Evolutionary conservation across 2,329 filamentous ascomycete species (phyloP).

Genomic region (Exophiala alcalophila): DNA sequence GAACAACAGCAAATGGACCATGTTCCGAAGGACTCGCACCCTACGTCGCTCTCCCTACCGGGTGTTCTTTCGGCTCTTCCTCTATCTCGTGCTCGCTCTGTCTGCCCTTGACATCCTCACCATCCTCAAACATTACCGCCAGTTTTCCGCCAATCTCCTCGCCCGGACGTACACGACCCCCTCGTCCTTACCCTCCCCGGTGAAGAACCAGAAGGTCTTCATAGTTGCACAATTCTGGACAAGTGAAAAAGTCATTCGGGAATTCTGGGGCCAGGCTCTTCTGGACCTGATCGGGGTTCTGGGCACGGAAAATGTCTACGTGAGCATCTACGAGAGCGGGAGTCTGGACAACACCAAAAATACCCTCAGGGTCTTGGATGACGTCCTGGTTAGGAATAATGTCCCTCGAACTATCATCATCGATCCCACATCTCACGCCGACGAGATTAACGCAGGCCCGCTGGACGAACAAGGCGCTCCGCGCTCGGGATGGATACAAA

Average conservation of each 20-base stretch:
- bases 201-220: constrained; percentile 49
- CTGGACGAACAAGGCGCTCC: constrained; percentile 39
- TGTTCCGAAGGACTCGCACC: no score
- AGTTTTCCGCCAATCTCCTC: constrained; percentile 25
- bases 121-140: constrained; percentile 27
- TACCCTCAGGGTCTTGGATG: constrained; percentile 57
- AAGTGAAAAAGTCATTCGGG: constrained; percentile 57
- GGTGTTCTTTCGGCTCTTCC: constrained; percentile 14
- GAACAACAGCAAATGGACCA: no score
- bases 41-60: no score
- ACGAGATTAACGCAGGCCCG: constrained; percentile 51
- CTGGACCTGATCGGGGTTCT: constrained; percentile 55
- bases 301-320: constrained; percentile 63
- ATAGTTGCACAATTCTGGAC: constrained; percentile 71
- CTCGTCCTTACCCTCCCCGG: constrained; percentile 23
- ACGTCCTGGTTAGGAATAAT: constrained; percentile 33
- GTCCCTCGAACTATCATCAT: constrained; percentile 57
- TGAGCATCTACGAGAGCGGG: constrained; percentile 67
- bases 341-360: constrained; percentile 67
- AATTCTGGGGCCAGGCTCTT: constrained; percentile 62
- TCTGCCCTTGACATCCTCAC: constrained; percentile 27
- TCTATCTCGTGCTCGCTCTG: constrained; percentile 16
- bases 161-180: constrained; percentile 24
- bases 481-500: constrained; percentile 58
- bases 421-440: constrained; percentile 57